Conservation (phyloP, 1,284 basidiomycete genomes). For the Fistulinella staudtii region DNA sequence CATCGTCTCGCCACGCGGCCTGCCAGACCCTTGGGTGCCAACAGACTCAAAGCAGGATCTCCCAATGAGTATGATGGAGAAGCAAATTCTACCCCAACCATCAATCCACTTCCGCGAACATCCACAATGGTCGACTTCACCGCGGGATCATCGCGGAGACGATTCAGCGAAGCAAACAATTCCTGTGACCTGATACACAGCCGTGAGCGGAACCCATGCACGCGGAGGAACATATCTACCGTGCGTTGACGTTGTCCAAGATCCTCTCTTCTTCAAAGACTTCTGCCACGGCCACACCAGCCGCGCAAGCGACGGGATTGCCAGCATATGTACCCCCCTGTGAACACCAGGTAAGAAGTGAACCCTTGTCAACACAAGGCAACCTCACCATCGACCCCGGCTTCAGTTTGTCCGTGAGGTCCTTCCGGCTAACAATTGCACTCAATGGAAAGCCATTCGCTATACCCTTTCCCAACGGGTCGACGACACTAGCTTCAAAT, state of each 20-base stretch:
- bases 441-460: constrained; percentile 95
- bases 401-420: constrained; percentile 76
- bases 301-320: constrained; percentile 86
- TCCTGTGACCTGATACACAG: constrained; percentile 59
- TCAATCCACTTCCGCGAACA: constrained; percentile 74
- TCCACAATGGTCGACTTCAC: constrained; percentile 63
- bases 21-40: constrained; percentile 63
- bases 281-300: constrained; percentile 77
- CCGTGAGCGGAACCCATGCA: constrained; percentile 1
- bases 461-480: constrained; percentile 53
- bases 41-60: constrained; percentile 41
- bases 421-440: constrained; percentile 78
- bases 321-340: constrained; percentile 90
- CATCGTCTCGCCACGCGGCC: constrained; percentile 76
- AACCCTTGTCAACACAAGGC: neutral
- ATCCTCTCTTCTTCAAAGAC: constrained; percentile 76
- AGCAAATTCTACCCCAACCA: constrained; percentile 80
- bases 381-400: constrained; percentile 72
- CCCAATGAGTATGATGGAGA: constrained; percentile 47
- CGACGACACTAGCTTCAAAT: constrained; percentile 1
- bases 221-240: constrained; percentile 39
- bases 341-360: constrained; percentile 7
- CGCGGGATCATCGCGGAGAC: constrained; percentile 49
- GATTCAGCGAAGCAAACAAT: constrained; percentile 60
- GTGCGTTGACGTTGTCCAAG: constrained; percentile 71